Percentiles rank a stretch among this genome's conserved stretches.
Conservation (phyloP, 106 monocot genomes). For the Allium sativum region DNA sequence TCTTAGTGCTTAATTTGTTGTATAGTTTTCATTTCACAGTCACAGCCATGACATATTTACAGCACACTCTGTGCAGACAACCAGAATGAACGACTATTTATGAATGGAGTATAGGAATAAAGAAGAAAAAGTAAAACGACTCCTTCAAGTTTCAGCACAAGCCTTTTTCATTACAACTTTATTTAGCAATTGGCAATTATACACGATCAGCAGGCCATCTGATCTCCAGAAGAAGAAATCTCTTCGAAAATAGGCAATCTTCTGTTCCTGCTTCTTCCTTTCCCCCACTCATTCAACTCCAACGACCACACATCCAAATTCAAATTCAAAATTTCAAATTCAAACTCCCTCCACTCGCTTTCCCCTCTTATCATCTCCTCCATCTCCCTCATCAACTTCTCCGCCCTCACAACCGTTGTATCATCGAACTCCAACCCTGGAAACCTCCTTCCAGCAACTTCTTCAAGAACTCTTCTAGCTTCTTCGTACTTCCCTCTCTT, state of each 20-base stretch:
- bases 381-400: constrained; percentile 37
- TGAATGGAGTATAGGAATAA: too few species aligned
- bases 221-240: constrained; percentile 10
- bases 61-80: too few species aligned
- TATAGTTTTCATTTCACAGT: too few species aligned
- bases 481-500: constrained; percentile 19
- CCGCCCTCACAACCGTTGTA: constrained; percentile 34
- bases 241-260: constrained; percentile 69
- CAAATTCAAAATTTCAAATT: constrained; percentile 12
- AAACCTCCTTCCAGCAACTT: constrained; percentile 21
- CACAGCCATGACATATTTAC: too few species aligned
- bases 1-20: too few species aligned
- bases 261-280: constrained; percentile 2
- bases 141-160: too few species aligned
- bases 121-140: too few species aligned
- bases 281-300: constrained; percentile 7
- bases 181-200: too few species aligned
- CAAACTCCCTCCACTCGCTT: not conserved
- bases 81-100: too few species aligned
- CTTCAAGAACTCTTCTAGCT: constrained; percentile 9
- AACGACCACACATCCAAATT: constrained; percentile 32
- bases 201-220: not conserved
- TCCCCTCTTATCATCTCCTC: constrained; percentile 2
- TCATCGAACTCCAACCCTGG: constrained; percentile 14
- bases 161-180: too few species aligned